Evolutionary conservation across 2,329 filamentous ascomycete genomes (phyloP), one percentile per base, ranked within the genome.

Genomic region (Septoria petroselini): DNA sequence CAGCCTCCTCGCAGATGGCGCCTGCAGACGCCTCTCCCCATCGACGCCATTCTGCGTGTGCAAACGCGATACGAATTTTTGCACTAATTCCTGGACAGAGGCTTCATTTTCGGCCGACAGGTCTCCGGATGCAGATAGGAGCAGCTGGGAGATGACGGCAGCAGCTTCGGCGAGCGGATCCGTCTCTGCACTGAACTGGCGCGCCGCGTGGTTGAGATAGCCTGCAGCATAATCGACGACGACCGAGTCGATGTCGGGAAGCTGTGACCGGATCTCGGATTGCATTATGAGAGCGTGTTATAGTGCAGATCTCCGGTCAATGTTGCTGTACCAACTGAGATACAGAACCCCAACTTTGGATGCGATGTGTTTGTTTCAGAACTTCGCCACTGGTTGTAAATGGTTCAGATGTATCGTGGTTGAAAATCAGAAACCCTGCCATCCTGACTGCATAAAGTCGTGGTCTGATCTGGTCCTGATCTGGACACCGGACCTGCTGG

Each of bases 181-280:
- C 44, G 73, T 72, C 57, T 94, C 90, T 43, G 84, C 81, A 53
- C 83, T 77, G 77, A 87, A 95, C 43, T 86, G 78, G 58, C 85
- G 91, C 40, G 91, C 93, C 41, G 93, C 93, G 77, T 98, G 91
- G 65, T 84, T 90, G 62, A 98, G 78, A 68, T 97, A 98, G 50
- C 93, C 93, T 58, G 89, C 88, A 25, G 66, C 64, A 59, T 70
- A 70, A 41, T 68, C 63, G 15, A 65, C 64, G n/a, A 70, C 61
- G 40, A 70, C 63, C 15, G 68, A 61, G 48, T 70, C 68, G 53
- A 67, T 61, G 38, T 64, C 61, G 14, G 66, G 66, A 18, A 67
- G 53, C 53, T 66, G 66, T 6, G 65, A 58, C 40, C 63, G 62
- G 52, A 70, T 68, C 47, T 70, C 65, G 25, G 63, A 58, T 58